Conservation (phyloP, 2,329 filamentous ascomycete species). For the Hirsutella rhossiliensis region DNA sequence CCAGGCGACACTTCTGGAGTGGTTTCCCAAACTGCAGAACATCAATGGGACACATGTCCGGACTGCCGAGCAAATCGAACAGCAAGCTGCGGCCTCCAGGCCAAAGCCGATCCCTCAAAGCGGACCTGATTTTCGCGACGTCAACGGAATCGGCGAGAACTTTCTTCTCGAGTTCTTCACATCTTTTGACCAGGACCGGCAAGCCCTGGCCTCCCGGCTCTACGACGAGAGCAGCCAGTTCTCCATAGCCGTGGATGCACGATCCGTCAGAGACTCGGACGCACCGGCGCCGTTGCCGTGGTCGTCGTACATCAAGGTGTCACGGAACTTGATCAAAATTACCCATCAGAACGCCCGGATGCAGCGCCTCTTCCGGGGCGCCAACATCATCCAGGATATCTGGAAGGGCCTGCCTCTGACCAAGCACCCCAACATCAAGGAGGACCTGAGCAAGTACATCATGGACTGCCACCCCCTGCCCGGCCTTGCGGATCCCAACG, state of each 20-base stretch:
- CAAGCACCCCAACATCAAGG: constrained; percentile 58
- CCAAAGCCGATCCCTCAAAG: constrained; percentile 49
- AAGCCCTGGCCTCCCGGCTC: constrained; percentile 47
- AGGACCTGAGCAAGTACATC: constrained; percentile 61
- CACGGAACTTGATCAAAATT: constrained; percentile 65
- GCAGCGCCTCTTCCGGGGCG: constrained; percentile 54
- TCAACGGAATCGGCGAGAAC: constrained; percentile 59
- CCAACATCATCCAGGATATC: constrained; percentile 49
- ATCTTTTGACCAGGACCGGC: constrained; percentile 61
- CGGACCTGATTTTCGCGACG: constrained; percentile 61
- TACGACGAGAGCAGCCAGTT: constrained; percentile 71
- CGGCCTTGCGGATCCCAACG: constrained; percentile 57
- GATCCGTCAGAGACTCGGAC: constrained; percentile 35
- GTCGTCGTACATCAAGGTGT: constrained; percentile 64
- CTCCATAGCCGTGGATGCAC: constrained; percentile 60
- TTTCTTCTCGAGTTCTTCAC: constrained; percentile 66
- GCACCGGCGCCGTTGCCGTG: constrained; percentile 42
- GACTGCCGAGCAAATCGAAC: constrained; percentile 56
- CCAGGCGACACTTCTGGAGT: constrained; percentile 57
- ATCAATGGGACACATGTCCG: constrained; percentile 67
- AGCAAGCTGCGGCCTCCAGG: constrained; percentile 34
- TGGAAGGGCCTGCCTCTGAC: constrained; percentile 64
- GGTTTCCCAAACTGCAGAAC: constrained; percentile 71
- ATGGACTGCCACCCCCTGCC: constrained; percentile 70
- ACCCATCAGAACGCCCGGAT: constrained; percentile 46